phyloP scores from a whole-genome alignment of 2,329 filamentous ascomycete genomes.

The Neonectria faginata region DNA sequence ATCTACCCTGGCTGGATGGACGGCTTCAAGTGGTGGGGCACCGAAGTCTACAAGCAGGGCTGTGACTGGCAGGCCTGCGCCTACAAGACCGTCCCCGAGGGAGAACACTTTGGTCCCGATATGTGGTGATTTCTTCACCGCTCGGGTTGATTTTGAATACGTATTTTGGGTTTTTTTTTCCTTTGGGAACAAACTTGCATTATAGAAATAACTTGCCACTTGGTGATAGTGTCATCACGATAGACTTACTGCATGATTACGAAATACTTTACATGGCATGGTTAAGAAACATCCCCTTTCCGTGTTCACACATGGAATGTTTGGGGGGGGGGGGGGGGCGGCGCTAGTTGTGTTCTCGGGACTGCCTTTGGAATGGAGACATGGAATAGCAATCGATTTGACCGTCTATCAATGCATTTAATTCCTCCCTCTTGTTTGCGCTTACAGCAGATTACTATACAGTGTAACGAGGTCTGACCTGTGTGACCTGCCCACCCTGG shows the following conservation, averaged over 20 bases:
- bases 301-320: conserved; percentile 15
- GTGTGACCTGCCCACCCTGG: conserved; percentile 36
- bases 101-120: conserved; percentile 74
- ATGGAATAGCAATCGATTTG: conserved; percentile 40
- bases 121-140: conserved; percentile 59
- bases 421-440: conserved; percentile 37
- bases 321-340: not conserved
- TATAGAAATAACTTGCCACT: conserved; percentile 33
- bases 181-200: conserved; percentile 29
- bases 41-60: conserved; percentile 84
- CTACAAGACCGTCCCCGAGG: conserved; percentile 72
- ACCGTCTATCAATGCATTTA: conserved; percentile 46
- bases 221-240: conserved; percentile 14
- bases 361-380: conserved; percentile 18
- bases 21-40: conserved; percentile 87
- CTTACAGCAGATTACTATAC: conserved; percentile 51
- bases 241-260: conserved; percentile 35
- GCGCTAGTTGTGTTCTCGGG: conserved; percentile 2
- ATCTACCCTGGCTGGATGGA: conserved; percentile 83
- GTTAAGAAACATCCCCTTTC: conserved; percentile 8
- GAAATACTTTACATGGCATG: conserved; percentile 22
- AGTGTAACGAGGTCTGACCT: conserved; percentile 44
- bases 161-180: conserved; percentile 1
- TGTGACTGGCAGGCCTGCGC: conserved; percentile 88
- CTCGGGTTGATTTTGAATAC: not conserved